Evolutionary conservation across 768 basidiomycete genomes (phyloP).

Genomic region (Jaapia argillacea): DNA sequence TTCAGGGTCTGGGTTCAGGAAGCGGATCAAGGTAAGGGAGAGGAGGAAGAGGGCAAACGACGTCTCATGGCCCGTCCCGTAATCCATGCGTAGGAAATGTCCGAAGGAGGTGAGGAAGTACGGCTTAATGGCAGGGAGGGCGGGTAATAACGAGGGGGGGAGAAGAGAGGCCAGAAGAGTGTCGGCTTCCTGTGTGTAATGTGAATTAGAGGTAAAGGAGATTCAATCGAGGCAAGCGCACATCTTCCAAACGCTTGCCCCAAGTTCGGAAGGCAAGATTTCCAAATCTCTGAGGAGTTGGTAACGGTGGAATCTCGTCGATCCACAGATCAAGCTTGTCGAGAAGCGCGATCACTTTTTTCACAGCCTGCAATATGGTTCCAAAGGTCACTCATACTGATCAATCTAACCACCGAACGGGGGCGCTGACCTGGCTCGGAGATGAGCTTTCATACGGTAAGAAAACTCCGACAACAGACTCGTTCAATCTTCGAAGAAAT

Average conservation of each 20-base stretch:
- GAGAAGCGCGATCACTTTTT: conserved; percentile 43
- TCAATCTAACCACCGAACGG: conserved; percentile 1
- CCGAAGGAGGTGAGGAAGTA: conserved; percentile 83
- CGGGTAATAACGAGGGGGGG: conserved; percentile 28
- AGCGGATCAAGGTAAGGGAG: conserved; percentile 14
- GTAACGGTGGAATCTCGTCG: conserved; percentile 65
- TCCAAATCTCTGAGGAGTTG: conserved; percentile 79
- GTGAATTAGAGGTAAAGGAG: too few species aligned
- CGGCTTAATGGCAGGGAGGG: conserved; percentile 60
- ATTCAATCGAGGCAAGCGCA: conserved; percentile 26
- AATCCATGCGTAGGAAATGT: conserved; percentile 85
- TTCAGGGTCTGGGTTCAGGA: neutral
- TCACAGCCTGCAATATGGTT: conserved; percentile 30
- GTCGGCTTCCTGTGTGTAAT: conserved; percentile 50
- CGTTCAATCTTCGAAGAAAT: conserved; percentile 69
- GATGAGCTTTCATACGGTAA: conserved; percentile 30
- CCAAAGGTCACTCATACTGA: neutral
- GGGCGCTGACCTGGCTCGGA: conserved; percentile 15
- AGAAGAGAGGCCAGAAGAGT: conserved; percentile 40
- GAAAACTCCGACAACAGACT: conserved; percentile 60
- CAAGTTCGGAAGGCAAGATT: conserved; percentile 87
- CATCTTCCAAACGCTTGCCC: conserved; percentile 72
- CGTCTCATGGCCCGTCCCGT: conserved; percentile 94
- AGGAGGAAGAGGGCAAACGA: conserved; percentile 77
- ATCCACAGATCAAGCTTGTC: conserved; percentile 66